These are phyloP conservation scores for Sparassis latifolia DNA, from an alignment of 1,284 basidiomycete genomes.

Conservation along the genomic window DNA sequence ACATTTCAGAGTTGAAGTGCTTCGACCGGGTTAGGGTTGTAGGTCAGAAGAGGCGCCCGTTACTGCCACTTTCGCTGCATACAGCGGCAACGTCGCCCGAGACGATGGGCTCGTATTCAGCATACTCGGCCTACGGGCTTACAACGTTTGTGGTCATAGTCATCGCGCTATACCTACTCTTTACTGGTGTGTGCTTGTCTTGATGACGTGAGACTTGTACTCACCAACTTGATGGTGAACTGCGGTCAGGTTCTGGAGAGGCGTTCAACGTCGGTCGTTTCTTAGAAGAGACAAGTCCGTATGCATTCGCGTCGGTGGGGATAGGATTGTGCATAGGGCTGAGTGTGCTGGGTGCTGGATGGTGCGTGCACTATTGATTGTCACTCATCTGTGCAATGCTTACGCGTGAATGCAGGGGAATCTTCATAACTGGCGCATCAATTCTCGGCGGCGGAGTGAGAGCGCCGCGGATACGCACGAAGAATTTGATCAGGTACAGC, in stretches of 20 bases:
- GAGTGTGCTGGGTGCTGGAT: constrained; percentile 92
- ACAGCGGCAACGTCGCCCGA: constrained; percentile 1
- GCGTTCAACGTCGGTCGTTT: constrained; percentile 91
- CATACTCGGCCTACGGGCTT: constrained; percentile 62
- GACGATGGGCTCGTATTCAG: constrained; percentile 37
- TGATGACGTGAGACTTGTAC: not conserved
- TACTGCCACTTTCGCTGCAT: not conserved
- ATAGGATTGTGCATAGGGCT: constrained; percentile 93
- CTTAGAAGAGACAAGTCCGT: constrained; percentile 91
- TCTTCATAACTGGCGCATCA: constrained; percentile 92
- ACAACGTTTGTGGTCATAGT: constrained; percentile 58
- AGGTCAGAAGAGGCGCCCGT: not conserved
- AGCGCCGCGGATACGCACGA: constrained; percentile 91
- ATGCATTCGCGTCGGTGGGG: constrained; percentile 87
- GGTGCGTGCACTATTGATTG: constrained; percentile 48
- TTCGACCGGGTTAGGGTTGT: not conserved
- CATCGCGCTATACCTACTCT: constrained; percentile 79
- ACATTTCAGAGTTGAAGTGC: constrained; percentile 44
- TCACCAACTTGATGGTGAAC: not conserved
- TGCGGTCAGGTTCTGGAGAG: constrained; percentile 69
- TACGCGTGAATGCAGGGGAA: constrained; percentile 65
- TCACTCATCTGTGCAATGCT: not conserved
- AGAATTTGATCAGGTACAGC: constrained; percentile 90
- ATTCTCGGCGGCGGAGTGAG: constrained; percentile 95
- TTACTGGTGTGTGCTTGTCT: constrained; percentile 58